These are phyloP conservation scores for Xerocomus nothofagi DNA, from an alignment of 1,284 basidiomycete genomes.

Conservation along the genomic window DNA sequence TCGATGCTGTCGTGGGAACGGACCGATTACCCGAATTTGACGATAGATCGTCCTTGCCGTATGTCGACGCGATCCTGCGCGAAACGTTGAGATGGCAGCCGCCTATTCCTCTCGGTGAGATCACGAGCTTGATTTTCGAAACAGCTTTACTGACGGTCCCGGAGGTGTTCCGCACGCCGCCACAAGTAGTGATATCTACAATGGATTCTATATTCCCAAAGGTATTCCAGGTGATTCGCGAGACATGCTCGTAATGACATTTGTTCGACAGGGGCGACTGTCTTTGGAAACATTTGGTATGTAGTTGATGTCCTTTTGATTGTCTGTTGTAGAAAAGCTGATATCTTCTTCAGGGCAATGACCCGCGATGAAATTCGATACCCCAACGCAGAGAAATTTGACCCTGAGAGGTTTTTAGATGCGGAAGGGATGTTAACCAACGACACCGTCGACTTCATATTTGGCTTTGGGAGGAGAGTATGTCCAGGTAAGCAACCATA, in stretches of 20 bases:
- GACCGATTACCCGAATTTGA: slow-evolving; percentile 41
- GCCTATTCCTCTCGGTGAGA: slow-evolving; percentile 24
- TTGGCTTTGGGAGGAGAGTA: slow-evolving; percentile 29
- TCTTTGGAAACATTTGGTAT: slow-evolving; percentile 30
- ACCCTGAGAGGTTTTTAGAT: slow-evolving; percentile 28
- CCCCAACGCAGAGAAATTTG: slow-evolving; percentile 21
- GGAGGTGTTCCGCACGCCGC: slow-evolving; percentile 21
- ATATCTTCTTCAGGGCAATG: slow-evolving; percentile 25
- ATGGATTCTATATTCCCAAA: slow-evolving; percentile 30
- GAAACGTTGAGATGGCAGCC: slow-evolving; percentile 37
- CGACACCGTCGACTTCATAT: slow-evolving; percentile 16
- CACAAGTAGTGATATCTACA: slow-evolving; percentile 24
- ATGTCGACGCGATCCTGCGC: slow-evolving; percentile 40
- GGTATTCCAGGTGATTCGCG: slow-evolving; percentile 11
- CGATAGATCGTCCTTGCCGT: slow-evolving; percentile 40
- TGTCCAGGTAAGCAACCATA: slow-evolving; percentile 19
- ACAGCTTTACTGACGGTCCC: neutral
- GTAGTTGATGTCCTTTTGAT: neutral
- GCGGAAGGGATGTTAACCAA: slow-evolving; percentile 18
- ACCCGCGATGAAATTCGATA: slow-evolving; percentile 25
- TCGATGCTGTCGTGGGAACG: slow-evolving; percentile 39
- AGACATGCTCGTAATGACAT: neutral
- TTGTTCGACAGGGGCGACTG: slow-evolving; percentile 9
- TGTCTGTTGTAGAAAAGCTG: neutral
- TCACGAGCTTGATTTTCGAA: neutral